phyloP scores from a whole-genome alignment of 176 grass and related monocot genomes.

The Juncus effusus region DNA sequence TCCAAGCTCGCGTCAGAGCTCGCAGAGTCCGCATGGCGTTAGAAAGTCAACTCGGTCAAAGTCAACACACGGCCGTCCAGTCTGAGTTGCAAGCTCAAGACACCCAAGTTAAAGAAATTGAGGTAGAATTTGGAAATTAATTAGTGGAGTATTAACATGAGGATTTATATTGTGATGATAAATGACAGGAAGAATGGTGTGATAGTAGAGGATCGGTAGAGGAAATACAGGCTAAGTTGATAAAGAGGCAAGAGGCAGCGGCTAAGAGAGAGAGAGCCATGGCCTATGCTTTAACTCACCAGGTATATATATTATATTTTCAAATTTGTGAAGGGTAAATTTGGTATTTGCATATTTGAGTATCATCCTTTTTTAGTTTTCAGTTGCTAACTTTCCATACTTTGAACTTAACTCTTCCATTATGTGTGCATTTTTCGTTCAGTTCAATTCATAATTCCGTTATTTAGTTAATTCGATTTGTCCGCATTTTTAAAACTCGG shows the following conservation, averaged over 20 bases:
- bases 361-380: too few species aligned
- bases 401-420: too few species aligned
- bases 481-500: too few species aligned
- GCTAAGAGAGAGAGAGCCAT: constrained; percentile 93
- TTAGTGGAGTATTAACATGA: not conserved
- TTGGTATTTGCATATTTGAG: not conserved
- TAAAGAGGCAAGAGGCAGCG: constrained; percentile 96
- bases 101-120: constrained; percentile 63
- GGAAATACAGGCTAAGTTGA: constrained; percentile 82
- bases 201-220: constrained; percentile 91
- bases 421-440: too few species aligned
- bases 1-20: constrained; percentile 86
- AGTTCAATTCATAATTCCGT: too few species aligned
- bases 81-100: constrained; percentile 49
- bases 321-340: not conserved
- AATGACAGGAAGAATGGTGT: constrained; percentile 82
- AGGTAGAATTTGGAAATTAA: constrained; percentile 38
- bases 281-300: constrained; percentile 92
- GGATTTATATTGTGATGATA: not conserved
- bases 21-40: constrained; percentile 76
- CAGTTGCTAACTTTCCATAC: too few species aligned
- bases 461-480: too few species aligned
- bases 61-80: constrained; percentile 37
- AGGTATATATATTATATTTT: constrained; percentile 47
- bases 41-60: constrained; percentile 71